Conservation (phyloP, 139 green algal species). For the Chlorella sp. region DNA sequence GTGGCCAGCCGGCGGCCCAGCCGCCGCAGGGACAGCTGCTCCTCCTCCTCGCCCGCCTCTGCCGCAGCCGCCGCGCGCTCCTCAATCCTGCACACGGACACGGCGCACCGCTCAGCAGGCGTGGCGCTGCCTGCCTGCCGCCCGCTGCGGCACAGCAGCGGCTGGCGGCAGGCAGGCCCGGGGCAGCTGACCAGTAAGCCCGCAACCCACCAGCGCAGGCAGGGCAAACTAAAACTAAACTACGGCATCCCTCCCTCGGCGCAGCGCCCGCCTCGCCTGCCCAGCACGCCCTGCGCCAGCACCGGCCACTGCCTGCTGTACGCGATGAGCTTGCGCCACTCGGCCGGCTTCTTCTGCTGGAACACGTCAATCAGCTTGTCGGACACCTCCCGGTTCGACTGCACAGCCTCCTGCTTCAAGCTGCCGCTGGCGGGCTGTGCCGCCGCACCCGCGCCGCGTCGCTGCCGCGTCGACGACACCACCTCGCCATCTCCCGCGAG, state of each 20-base stretch:
- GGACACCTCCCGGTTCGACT: slow-evolving; percentile 55
- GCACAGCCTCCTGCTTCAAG: slow-evolving; percentile 26
- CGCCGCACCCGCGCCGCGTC: background rate
- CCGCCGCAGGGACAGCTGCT: slow-evolving; percentile 39
- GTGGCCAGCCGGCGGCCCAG: slow-evolving; percentile 40
- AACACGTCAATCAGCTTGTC: slow-evolving; percentile 78
- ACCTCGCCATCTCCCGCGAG: background rate
- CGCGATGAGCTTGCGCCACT: slow-evolving; percentile 74
- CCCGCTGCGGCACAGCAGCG: too few species aligned
- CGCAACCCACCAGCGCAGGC: too few species aligned
- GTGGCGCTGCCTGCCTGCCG: too few species aligned
- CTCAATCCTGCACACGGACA: slow-evolving; percentile 44
- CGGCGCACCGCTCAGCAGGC: too few species aligned
- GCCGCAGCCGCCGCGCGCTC: slow-evolving; percentile 22
- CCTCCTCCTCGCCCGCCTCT: slow-evolving; percentile 24
- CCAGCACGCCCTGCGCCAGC: slow-evolving; percentile 54
- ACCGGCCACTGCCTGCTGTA: slow-evolving; percentile 66
- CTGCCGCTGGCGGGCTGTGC: background rate
- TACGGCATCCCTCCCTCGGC: too few species aligned
- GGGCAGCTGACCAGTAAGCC: too few species aligned
- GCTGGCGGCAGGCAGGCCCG: too few species aligned
- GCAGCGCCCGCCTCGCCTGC: too few species aligned
- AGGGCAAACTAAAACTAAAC: too few species aligned
- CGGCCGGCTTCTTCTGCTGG: slow-evolving; percentile 34
- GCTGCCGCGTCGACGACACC: slow-evolving; percentile 4